These are phyloP conservation scores for Volvariella volvacea DNA, from an alignment of 1,284 basidiomycete species.

Conservation along the genomic window DNA sequence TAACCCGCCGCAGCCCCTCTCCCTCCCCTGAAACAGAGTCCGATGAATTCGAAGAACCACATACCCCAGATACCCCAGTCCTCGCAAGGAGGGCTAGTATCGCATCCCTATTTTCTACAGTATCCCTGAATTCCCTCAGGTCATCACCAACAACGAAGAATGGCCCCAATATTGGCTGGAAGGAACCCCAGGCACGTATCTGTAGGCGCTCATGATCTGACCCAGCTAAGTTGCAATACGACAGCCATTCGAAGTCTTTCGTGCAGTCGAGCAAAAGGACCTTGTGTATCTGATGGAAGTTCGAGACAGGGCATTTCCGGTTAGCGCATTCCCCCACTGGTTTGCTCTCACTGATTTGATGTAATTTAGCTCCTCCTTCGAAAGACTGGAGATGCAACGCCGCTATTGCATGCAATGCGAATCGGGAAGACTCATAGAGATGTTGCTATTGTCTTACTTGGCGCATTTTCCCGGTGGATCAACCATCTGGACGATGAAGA, in stretches of 20 bases:
- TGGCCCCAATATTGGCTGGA: constrained; percentile 31
- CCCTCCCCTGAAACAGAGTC: constrained; percentile 39
- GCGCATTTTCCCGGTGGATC: constrained; percentile 76
- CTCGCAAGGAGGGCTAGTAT: constrained; percentile 5
- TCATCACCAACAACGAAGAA: constrained; percentile 8
- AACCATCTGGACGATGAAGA: constrained; percentile 73
- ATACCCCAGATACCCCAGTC: too few relatives aligned
- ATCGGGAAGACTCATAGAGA: constrained; percentile 70
- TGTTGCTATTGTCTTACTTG: constrained; percentile 68
- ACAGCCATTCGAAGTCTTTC: constrained; percentile 68
- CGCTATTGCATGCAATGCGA: constrained; percentile 75
- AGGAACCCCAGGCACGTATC: constrained; percentile 50
- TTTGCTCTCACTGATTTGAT: not conserved
- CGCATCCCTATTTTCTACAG: constrained; percentile 12
- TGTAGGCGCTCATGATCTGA: not conserved
- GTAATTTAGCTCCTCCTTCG: constrained; percentile 55
- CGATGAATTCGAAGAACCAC: constrained; percentile 18
- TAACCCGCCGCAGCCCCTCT: not conserved
- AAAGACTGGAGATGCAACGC: constrained; percentile 68
- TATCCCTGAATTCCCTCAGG: constrained; percentile 20
- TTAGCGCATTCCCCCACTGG: constrained; percentile 26
- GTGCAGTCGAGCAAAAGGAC: constrained; percentile 69
- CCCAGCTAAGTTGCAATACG: not conserved
- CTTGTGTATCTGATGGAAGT: constrained; percentile 74
- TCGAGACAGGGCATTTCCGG: constrained; percentile 70